Percentiles rank a stretch among this genome's conserved stretches.
phyloP scores from a whole-genome alignment of 2,329 filamentous ascomycete genomes.

The Fusarium sublunatum region DNA sequence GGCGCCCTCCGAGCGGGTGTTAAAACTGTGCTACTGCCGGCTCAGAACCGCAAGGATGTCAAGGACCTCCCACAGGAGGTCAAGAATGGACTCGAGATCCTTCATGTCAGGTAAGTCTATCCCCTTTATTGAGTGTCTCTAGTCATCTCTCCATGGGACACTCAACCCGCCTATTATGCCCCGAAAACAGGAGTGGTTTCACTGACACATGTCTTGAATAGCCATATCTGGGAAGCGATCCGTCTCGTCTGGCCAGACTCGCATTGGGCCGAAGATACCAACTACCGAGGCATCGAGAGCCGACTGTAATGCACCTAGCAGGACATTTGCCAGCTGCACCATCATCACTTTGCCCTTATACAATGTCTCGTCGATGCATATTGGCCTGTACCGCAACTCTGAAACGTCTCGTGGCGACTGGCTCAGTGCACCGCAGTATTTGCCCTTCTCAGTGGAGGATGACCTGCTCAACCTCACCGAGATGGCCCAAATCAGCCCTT shows the following conservation, averaged over 20 bases:
- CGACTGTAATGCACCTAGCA: slow-evolving; percentile 67
- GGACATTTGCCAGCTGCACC: slow-evolving; percentile 4
- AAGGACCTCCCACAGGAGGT: slow-evolving; percentile 93
- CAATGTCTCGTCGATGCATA: slow-evolving; percentile 28
- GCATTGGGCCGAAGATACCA: slow-evolving; percentile 81
- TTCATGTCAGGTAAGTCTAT: slow-evolving; percentile 81
- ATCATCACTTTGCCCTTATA: slow-evolving; percentile 11
- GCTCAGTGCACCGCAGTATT: slow-evolving; percentile 11
- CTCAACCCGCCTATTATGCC: slow-evolving; percentile 34
- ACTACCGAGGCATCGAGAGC: slow-evolving; percentile 77
- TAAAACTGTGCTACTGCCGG: slow-evolving; percentile 89
- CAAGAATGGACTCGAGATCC: slow-evolving; percentile 84
- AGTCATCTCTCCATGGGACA: slow-evolving; percentile 30
- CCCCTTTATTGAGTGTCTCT: slow-evolving; percentile 56
- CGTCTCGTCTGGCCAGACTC: slow-evolving; percentile 91
- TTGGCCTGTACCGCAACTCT: slow-evolving; percentile 31
- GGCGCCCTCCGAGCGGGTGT: slow-evolving; percentile 92
- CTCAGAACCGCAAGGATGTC: slow-evolving; percentile 90
- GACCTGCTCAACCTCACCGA: slow-evolving; percentile 15
- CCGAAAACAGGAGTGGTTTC: slow-evolving; percentile 37
- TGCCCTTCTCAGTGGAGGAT: slow-evolving; percentile 2
- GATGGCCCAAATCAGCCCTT: slow-evolving; percentile 45
- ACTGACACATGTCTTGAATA: slow-evolving; percentile 55
- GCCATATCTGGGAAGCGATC: slow-evolving; percentile 95
- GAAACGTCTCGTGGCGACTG: slow-evolving; percentile 38